Evolutionary conservation across 306 rosid genomes (phyloP), one percentile per base, ranked within the genome.

Genomic region (Elaeagnus macrophylla): DNA sequence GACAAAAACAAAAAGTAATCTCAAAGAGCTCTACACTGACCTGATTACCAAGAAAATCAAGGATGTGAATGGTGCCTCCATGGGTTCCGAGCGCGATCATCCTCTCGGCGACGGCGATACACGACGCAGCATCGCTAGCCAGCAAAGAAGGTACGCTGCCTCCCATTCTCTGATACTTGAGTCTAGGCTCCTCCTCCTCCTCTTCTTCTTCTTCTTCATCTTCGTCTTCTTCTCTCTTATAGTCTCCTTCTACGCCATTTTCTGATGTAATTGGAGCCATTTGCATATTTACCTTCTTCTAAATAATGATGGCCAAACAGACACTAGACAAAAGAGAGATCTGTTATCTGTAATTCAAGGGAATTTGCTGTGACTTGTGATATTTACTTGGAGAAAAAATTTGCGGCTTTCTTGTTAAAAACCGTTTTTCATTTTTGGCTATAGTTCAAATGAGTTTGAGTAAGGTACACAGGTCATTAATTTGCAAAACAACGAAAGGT

Each of bases 31-130:
- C 43, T 37, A 16, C 1, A 41, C 72, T 20, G 9, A 91, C 96
- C 96, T 91, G 99, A 72, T 91, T 91, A 12, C 99, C 99, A 39
- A 91, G 96, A 78, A 91, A 91, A 74, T 91, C 96, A 35, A 91
- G 95, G 57, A 91, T 91, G 48, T 80, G 93, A 66, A 91, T 74
- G 39, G 87, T 67, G 72, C 99, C 99, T 43, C 78, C 86, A 10
- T 78, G 86, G n/a, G 99, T 87, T 17, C 99, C 99, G 11, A 91
- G 81, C 0, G 96, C 99, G 68, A 91, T 84, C 99, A 87, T 91
- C 61, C 99, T 77, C 77, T 91, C 96, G 3, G 96, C 87, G n/a
- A 91, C 89, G 1, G 93, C 81, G 38, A 91, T 66, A 65, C 87
- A 91, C 40, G 96, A 84, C 14, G 99, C 95, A 7, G 84, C 93